Conservation (phyloP, 768 basidiomycete species). For the Macrolepiota albuminosa region DNA sequence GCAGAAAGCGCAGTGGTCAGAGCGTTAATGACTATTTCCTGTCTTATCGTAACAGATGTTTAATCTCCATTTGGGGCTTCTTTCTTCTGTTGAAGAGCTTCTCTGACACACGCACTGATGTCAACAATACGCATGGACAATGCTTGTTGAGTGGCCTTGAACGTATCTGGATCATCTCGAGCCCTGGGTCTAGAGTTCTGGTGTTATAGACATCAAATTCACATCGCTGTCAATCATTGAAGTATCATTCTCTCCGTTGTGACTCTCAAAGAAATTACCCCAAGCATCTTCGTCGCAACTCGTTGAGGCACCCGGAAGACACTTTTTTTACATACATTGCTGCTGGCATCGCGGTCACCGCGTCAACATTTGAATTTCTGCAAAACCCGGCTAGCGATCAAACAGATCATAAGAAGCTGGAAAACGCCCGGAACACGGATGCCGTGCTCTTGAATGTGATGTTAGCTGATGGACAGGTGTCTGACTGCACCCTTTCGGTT, state of each 20-base stretch:
- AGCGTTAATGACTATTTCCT: neutral
- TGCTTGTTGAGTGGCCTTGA: neutral
- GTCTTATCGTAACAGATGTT: neutral
- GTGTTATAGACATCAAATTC: neutral
- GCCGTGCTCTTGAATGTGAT: neutral
- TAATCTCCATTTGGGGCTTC: neutral
- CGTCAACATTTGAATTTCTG: neutral
- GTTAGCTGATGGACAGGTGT: neutral
- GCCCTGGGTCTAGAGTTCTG: neutral
- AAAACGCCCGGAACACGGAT: neutral
- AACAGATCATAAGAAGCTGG: neutral
- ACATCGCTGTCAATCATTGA: neutral
- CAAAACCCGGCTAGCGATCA: neutral
- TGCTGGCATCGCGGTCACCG: neutral
- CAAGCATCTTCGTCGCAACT: neutral
- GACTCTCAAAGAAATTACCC: neutral
- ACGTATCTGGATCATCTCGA: neutral
- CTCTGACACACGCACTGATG: neutral
- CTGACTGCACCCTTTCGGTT: neutral
- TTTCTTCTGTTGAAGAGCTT: neutral
- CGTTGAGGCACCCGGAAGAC: neutral
- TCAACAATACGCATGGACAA: neutral
- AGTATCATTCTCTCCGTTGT: neutral
- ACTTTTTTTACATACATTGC: neutral
- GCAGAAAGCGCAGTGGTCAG: neutral